phyloP scores from a whole-genome alignment of 352 stramenopile genomes.

The Pythium scleroteichum region DNA sequence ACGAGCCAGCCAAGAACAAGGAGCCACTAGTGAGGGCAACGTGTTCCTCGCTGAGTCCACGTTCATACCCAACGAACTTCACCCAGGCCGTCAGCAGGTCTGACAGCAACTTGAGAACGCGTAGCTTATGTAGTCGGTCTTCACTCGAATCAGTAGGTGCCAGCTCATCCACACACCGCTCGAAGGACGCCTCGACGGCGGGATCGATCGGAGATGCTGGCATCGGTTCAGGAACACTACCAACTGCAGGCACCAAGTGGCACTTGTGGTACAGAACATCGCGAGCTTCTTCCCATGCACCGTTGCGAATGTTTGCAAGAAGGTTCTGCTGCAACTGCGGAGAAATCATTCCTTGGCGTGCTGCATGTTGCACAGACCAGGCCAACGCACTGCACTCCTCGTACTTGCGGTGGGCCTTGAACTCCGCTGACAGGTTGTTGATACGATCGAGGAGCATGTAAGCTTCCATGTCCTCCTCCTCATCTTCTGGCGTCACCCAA shows the following conservation, averaged over 20 bases:
- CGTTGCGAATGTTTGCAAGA: constrained; percentile 54
- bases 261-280: constrained; percentile 86
- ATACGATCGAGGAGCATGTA: constrained; percentile 69
- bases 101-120: constrained; percentile 69
- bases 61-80: constrained; percentile 68
- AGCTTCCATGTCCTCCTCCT: constrained; percentile 67
- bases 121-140: constrained; percentile 65
- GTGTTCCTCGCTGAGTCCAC: constrained; percentile 67
- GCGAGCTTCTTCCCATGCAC: constrained; percentile 61
- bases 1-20: constrained; percentile 86
- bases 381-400: constrained; percentile 68
- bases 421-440: constrained; percentile 61
- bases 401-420: constrained; percentile 66
- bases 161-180: constrained; percentile 52
- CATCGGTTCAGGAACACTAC: constrained; percentile 53
- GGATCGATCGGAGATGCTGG: constrained; percentile 37
- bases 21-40: constrained; percentile 74
- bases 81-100: constrained; percentile 77
- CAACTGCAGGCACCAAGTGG: constrained; percentile 72
- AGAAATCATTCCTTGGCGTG: constrained; percentile 58
- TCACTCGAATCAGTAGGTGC: constrained; percentile 49
- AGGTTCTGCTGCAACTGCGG: constrained; percentile 72
- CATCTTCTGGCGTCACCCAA: constrained; percentile 47
- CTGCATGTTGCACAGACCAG: constrained; percentile 75
- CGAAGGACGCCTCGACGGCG: constrained; percentile 44